Base-by-base conservation (phyloP, 176 grass and related monocot genomes). In the Juncus effusus region DNA sequence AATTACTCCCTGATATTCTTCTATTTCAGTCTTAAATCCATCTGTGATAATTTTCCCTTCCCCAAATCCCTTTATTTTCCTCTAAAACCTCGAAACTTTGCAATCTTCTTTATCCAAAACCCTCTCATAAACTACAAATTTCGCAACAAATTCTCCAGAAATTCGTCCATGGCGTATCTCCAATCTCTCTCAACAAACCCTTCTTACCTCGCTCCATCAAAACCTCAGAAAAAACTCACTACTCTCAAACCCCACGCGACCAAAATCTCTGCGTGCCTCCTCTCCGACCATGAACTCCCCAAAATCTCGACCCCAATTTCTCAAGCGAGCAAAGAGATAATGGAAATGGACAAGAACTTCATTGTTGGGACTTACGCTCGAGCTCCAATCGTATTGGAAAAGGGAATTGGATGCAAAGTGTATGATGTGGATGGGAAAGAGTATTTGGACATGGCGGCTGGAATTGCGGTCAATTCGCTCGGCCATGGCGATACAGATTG, bases 371-470 rank as follows among this genome's bases (percentile, higher is more conserved):
- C 93, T 10, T 97, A 97, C 59, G 84, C 87, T 4, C 85, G 88
- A 42, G 69, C 82, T 42, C 72, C 63, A 16, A 85, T 92, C 51
- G 88, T 89, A 54, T 40, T 97, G 36, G 82, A 82, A 13, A 41
- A 61, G 6, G 85, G 88, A 8, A 80, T 79, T 38, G 93, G 88
- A 6, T 97, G 93, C 75, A 88, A 91, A 70, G 41, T 97, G 16
- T 97, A 84, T 58, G 93, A 97, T 59, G 15, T 51, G 1, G 93
- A 97, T 36, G 87, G 85, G 1, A 86, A 82, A 10, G 93, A 91
- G 74, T 96, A 91, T 65, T 72, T 96, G 44, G 93, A 96, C 72
- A 91, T 96, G 85, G 56, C 85, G 28, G 82, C 94, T 7, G 88
- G 93, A 52, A 89, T 97, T 61, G 88, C 94, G 15, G 88, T 97